Conservation (phyloP, 2,329 filamentous ascomycete species). For the Fusarium euwallaceae region DNA sequence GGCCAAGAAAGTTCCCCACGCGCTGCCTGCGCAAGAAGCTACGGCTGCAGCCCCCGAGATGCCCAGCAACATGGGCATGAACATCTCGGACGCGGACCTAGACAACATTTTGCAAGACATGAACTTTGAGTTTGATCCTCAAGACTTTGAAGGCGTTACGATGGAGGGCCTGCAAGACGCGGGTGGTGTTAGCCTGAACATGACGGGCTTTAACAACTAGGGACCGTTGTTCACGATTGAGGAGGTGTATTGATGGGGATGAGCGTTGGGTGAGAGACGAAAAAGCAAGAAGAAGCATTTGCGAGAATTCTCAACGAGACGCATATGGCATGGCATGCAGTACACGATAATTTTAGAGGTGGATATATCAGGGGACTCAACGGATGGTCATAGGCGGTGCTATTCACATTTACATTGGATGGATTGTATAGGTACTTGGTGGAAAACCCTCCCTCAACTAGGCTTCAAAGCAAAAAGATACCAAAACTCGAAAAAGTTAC, state of each 20-base stretch:
- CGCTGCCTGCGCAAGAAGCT: slow-evolving; percentile 19
- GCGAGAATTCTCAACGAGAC: neutral
- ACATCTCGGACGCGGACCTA: slow-evolving; percentile 55
- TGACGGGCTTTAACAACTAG: slow-evolving; percentile 41
- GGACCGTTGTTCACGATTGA: slow-evolving; percentile 42
- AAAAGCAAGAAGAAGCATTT: neutral
- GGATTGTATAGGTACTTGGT: neutral
- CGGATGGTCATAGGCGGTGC: neutral
- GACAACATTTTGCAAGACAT: slow-evolving; percentile 59
- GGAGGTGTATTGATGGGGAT: slow-evolving; percentile 27
- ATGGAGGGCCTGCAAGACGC: slow-evolving; percentile 48
- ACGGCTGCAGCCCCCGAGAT: slow-evolving; percentile 27
- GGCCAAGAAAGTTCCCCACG: slow-evolving; percentile 45
- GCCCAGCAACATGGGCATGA: slow-evolving; percentile 51
- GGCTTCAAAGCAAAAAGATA: neutral
- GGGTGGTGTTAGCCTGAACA: slow-evolving; percentile 48
- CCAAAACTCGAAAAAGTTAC: neutral
- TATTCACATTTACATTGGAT: neutral
- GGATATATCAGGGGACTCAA: slow-evolving; percentile 22
- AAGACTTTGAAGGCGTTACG: slow-evolving; percentile 43
- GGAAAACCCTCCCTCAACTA: neutral
- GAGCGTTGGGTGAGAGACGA: slow-evolving; percentile 1
- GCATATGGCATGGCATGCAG: neutral
- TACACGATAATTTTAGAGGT: slow-evolving; percentile 2
- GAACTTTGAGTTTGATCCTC: slow-evolving; percentile 56